Percentiles rank a stretch among this genome's conserved stretches.
Conservation (phyloP, 2,329 filamentous ascomycete species). For the Orbilia ellipsospora region DNA sequence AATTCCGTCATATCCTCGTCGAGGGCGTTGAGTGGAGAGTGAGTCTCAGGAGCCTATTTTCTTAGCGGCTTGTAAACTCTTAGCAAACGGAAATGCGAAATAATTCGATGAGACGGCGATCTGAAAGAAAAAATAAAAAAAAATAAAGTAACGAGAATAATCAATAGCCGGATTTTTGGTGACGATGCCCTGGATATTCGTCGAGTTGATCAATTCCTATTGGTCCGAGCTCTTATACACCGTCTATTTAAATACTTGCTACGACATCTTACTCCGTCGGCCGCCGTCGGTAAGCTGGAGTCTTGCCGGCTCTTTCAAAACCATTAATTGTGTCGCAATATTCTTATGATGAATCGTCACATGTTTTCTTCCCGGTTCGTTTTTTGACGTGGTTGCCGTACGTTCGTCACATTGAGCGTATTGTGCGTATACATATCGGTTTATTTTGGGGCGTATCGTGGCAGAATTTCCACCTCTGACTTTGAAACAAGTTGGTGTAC, state of each 20-base stretch:
- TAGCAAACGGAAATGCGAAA: background rate
- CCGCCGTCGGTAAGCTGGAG: background rate
- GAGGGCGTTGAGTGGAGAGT: background rate
- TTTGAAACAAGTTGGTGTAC: no score
- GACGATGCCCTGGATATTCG: background rate
- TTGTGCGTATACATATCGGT: no score
- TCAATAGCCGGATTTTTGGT: conserved; percentile 1
- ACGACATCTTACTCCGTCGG: conserved; percentile 1
- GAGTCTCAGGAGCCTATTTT: background rate
- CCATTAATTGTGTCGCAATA: background rate
- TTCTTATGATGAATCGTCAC: background rate
- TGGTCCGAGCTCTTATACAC: background rate
- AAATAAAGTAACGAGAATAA: background rate
- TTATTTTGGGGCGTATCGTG: no score
- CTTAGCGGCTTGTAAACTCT: background rate
- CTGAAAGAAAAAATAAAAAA: background rate
- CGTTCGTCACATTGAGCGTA: no score
- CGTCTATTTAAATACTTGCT: background rate
- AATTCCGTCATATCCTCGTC: conserved; percentile 1
- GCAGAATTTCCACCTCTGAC: no score
- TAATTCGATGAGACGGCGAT: conserved; percentile 5
- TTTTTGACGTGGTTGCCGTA: no score
- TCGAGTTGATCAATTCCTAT: background rate
- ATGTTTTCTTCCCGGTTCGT: background rate
- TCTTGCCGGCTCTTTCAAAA: background rate